A percentile compares a stretch with the other conserved stretches of the same genome.
These are phyloP conservation scores for Moelleriella libera DNA, from an alignment of 2,329 filamentous ascomycete species.

Conservation along the genomic window DNA sequence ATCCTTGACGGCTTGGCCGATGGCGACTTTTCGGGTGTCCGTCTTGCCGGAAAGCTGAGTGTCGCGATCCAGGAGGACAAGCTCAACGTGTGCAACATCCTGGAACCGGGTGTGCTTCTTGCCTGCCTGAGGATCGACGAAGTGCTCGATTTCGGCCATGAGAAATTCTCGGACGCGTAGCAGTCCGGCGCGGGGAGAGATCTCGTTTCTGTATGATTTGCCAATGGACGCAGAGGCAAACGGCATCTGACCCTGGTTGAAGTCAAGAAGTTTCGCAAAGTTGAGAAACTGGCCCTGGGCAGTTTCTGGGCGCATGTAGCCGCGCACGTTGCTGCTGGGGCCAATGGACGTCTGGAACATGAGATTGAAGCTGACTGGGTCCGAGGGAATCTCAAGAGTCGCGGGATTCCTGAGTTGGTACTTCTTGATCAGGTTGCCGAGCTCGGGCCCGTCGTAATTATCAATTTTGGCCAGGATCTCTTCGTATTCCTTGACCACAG, in stretches of 20 bases:
- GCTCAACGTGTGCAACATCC: constrained; percentile 71
- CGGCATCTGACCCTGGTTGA: constrained; percentile 89
- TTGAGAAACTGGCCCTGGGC: constrained; percentile 97
- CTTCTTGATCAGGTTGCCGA: constrained; percentile 79
- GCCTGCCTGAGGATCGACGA: constrained; percentile 83
- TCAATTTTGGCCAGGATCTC: constrained; percentile 85
- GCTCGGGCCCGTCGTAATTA: constrained; percentile 80
- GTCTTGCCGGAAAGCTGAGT: constrained; percentile 83
- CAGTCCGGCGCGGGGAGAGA: constrained; percentile 82
- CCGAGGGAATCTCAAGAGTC: constrained; percentile 61
- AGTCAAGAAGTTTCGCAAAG: constrained; percentile 91
- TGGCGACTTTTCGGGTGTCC: constrained; percentile 53
- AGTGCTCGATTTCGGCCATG: constrained; percentile 99
- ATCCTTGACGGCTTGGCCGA: constrained; percentile 73
- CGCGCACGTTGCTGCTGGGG: constrained; percentile 73
- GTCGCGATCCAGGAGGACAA: constrained; percentile 71
- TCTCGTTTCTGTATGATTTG: constrained; percentile 97
- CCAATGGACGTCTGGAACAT: constrained; percentile 98
- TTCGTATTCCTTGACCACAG: constrained; percentile 77
- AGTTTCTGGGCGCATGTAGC: constrained; percentile 84
- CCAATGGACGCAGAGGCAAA: constrained; percentile 96
- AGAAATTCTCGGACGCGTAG: constrained; percentile 91
- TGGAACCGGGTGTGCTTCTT: constrained; percentile 88
- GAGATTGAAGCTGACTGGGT: constrained; percentile 87
- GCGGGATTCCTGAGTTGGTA: constrained; percentile 81